Evolutionary conservation across 495 filamentous ascomycete species (phyloP).

Genomic region (Cladorrhinum samala): DNA sequence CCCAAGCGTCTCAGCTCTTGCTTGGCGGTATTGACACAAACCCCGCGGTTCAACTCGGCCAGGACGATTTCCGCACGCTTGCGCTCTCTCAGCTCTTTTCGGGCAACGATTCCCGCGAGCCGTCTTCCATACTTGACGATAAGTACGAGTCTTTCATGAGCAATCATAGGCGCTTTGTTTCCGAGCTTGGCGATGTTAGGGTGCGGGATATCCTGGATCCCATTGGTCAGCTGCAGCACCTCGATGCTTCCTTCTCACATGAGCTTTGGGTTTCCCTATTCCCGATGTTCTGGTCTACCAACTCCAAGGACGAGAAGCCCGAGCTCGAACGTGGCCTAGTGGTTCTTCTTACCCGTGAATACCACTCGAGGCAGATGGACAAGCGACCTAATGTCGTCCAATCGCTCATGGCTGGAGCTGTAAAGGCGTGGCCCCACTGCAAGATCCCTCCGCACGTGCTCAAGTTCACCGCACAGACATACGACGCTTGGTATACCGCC

Average conservation of each 20-base stretch:
- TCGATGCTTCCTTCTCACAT: conserved; percentile 70
- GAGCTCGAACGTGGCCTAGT: conserved; percentile 89
- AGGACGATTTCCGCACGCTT: conserved; percentile 74
- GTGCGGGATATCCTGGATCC: conserved; percentile 85
- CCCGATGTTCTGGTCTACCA: conserved; percentile 85
- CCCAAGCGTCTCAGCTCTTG: conserved; percentile 86
- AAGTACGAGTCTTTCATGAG: conserved; percentile 74
- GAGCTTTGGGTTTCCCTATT: conserved; percentile 88
- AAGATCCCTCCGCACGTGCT: conserved; percentile 92
- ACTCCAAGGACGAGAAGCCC: conserved; percentile 79
- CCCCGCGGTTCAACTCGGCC: conserved; percentile 63
- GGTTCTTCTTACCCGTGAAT: conserved; percentile 82
- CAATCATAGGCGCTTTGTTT: conserved; percentile 71
- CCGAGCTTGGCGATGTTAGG: conserved; percentile 75
- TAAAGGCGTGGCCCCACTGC: conserved; percentile 72
- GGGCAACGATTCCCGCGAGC: conserved; percentile 64
- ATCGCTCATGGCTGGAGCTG: conserved; percentile 77
- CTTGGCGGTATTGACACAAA: conserved; percentile 87
- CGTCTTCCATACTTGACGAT: conserved; percentile 69
- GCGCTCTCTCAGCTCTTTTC: conserved; percentile 63
- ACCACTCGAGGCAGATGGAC: conserved; percentile 88
- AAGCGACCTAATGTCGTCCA: conserved; percentile 92
- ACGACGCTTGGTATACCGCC: conserved; percentile 93
- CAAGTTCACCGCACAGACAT: conserved; percentile 85
- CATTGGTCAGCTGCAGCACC: conserved; percentile 88